A percentile compares a stretch with the other conserved stretches of the same genome.
phyloP scores from a whole-genome alignment of 1,139 yeast genomes.

The Yamadazyma triangularis region DNA sequence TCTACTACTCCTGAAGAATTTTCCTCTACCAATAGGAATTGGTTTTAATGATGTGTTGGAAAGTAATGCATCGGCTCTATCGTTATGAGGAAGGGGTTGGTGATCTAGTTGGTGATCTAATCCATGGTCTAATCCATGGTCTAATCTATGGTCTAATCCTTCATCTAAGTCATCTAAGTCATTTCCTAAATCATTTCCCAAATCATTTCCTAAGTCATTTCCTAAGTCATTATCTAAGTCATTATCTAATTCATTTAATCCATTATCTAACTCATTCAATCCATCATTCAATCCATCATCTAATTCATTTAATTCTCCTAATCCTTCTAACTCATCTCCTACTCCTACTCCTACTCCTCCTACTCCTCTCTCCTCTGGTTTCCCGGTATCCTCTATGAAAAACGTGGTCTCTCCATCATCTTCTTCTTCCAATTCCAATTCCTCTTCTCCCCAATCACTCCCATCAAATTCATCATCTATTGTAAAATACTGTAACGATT shows the following conservation, averaged over 20 bases:
- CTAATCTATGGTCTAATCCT: no score
- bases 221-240: slow-evolving; percentile 4
- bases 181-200: neutral
- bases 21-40: slow-evolving; percentile 35
- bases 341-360: neutral
- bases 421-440: slow-evolving; percentile 1
- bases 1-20: slow-evolving; percentile 46
- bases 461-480: slow-evolving; percentile 61
- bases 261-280: slow-evolving; percentile 14
- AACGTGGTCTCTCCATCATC: no score
- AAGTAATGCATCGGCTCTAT: slow-evolving; percentile 43
- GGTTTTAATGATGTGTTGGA: slow-evolving; percentile 41
- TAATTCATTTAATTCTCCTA: slow-evolving; percentile 1
- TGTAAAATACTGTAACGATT: slow-evolving; percentile 64
- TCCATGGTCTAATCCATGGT: neutral
- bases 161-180: slow-evolving; percentile 1
- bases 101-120: slow-evolving; percentile 1
- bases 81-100: slow-evolving; percentile 30
- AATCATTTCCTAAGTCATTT: neutral
- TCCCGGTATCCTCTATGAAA: no score
- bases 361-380: slow-evolving; percentile 1
- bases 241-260: slow-evolving; percentile 5
- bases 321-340: slow-evolving; percentile 2
- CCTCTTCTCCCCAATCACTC: slow-evolving; percentile 2
- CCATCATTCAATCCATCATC: slow-evolving; percentile 13